Percentiles rank a stretch among this genome's conserved stretches.
These are phyloP conservation scores for Neurospora sp. DNA, from an alignment of 495 filamentous ascomycete genomes.

Conservation along the genomic window DNA sequence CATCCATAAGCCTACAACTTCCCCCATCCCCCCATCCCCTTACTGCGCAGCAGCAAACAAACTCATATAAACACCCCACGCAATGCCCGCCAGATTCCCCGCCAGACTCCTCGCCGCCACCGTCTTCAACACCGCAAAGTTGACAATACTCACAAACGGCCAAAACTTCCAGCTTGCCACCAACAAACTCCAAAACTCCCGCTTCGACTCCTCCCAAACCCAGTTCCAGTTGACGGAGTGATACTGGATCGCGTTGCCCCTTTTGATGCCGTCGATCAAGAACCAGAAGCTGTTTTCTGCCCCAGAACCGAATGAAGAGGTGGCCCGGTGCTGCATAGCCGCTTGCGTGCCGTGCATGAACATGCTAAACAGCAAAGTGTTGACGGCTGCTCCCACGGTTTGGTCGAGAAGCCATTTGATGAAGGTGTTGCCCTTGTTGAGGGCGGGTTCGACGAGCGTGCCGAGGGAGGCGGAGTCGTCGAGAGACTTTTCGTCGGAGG, in stretches of 20 bases:
- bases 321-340: slow-evolving; percentile 24
- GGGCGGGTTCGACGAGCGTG: slow-evolving; percentile 35
- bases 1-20: not conserved
- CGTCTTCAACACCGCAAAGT: slow-evolving; percentile 66
- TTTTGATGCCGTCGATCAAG: slow-evolving; percentile 1
- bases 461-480: slow-evolving; percentile 30
- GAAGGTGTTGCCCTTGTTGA: slow-evolving; percentile 61
- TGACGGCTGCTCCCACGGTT: slow-evolving; percentile 61
- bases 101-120: slow-evolving; percentile 67
- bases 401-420: slow-evolving; percentile 82
- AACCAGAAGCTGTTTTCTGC: slow-evolving; percentile 15
- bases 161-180: slow-evolving; percentile 71
- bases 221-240: slow-evolving; percentile 21
- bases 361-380: slow-evolving; percentile 62
- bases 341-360: slow-evolving; percentile 32
- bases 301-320: not conserved
- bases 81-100: slow-evolving; percentile 68
- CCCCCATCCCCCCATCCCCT: not conserved
- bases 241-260: slow-evolving; percentile 19
- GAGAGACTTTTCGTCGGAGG: slow-evolving; percentile 29
- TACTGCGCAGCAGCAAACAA: slow-evolving; percentile 40
- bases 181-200: slow-evolving; percentile 63
- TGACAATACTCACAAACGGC: slow-evolving; percentile 69
- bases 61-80: slow-evolving; percentile 84
- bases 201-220: slow-evolving; percentile 22